Conservation (phyloP, 208 protist species). For the Jaenimonas drosophilae region DNA sequence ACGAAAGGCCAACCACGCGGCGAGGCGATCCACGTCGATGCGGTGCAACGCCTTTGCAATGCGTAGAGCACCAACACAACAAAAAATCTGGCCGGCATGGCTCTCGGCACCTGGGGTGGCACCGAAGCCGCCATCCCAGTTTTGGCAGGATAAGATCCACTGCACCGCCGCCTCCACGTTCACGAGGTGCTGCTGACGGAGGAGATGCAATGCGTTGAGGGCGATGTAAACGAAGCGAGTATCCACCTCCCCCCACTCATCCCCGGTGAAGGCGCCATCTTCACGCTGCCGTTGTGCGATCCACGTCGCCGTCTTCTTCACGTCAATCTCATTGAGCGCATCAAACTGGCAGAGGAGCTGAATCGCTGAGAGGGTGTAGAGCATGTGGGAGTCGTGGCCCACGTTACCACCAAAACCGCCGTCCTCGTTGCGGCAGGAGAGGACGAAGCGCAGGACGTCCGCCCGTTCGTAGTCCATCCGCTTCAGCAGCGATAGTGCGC, state of each 20-base stretch:
- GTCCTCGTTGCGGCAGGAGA: slow-evolving; percentile 86
- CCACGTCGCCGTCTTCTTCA: slow-evolving; percentile 51
- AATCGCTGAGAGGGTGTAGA: slow-evolving; percentile 97
- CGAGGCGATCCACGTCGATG: slow-evolving; percentile 90
- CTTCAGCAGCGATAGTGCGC: slow-evolving; percentile 66
- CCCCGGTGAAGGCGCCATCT: slow-evolving; percentile 98
- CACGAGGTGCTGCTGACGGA: slow-evolving; percentile 71
- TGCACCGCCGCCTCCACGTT: slow-evolving; percentile 81
- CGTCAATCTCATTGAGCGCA: slow-evolving; percentile 52
- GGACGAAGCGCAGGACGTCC: slow-evolving; percentile 89
- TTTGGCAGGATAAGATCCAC: slow-evolving; percentile 93
- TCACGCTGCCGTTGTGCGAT: slow-evolving; percentile 88
- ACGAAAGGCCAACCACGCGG: slow-evolving; percentile 97
- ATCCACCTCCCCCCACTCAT: slow-evolving; percentile 98
- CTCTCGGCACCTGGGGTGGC: slow-evolving; percentile 92
- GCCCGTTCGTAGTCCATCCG: slow-evolving; percentile 71
- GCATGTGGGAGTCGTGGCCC: slow-evolving; percentile 96
- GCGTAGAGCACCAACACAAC: slow-evolving; percentile 94
- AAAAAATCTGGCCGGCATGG: slow-evolving; percentile 98
- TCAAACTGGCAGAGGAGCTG: slow-evolving; percentile 90
- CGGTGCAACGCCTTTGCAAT: slow-evolving; percentile 87
- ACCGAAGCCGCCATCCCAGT: slow-evolving; percentile 99
- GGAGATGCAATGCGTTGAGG: slow-evolving; percentile 89
- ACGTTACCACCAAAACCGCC: slow-evolving; percentile 97
- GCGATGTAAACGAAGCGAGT: slow-evolving; percentile 98